phyloP scores from a whole-genome alignment of 2,329 filamentous ascomycete species.

The Lithohypha guttulata region DNA sequence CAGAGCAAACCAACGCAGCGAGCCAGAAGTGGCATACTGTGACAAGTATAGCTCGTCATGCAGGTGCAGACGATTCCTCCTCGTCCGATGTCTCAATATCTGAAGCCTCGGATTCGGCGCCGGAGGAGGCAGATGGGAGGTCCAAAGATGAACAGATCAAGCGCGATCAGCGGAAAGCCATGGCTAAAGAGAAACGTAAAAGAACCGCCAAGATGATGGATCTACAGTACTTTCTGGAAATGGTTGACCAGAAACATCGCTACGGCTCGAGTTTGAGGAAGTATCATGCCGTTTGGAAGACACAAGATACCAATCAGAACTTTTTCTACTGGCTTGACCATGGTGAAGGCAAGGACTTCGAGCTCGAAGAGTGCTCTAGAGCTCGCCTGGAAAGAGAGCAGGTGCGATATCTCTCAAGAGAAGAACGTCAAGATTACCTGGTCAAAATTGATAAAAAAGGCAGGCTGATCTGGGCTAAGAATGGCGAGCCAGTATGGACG shows the following conservation, averaged over 20 bases:
- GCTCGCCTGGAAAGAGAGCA: conserved; percentile 65
- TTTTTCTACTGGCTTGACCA: conserved; percentile 92
- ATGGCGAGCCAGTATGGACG: conserved; percentile 66
- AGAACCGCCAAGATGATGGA: conserved; percentile 70
- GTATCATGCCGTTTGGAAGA: conserved; percentile 80
- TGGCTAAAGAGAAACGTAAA: conserved; percentile 47
- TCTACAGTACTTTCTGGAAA: conserved; percentile 72
- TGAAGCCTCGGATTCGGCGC: conserved; percentile 36
- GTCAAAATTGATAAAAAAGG: conserved; percentile 66
- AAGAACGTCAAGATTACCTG: conserved; percentile 72
- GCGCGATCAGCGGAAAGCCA: conserved; percentile 30
- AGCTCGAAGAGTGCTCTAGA: conserved; percentile 61
- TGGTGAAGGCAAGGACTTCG: conserved; percentile 60
- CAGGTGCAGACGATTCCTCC: conserved; percentile 53
- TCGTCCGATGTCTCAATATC: conserved; percentile 23
- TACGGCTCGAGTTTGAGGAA: conserved; percentile 72
- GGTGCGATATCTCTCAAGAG: conserved; percentile 71
- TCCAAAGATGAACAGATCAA: conserved; percentile 23
- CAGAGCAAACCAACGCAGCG: conserved; percentile 32
- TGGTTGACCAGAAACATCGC: conserved; percentile 77
- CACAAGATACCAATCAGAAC: conserved; percentile 64
- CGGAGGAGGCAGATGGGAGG: conserved; percentile 25
- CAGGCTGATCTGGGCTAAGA: conserved; percentile 77
- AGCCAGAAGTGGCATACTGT: conserved; percentile 66
- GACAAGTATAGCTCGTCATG: conserved; percentile 58